Conservation (phyloP, 1,284 basidiomycete genomes). For the Microstroma glucosiphilum region DNA sequence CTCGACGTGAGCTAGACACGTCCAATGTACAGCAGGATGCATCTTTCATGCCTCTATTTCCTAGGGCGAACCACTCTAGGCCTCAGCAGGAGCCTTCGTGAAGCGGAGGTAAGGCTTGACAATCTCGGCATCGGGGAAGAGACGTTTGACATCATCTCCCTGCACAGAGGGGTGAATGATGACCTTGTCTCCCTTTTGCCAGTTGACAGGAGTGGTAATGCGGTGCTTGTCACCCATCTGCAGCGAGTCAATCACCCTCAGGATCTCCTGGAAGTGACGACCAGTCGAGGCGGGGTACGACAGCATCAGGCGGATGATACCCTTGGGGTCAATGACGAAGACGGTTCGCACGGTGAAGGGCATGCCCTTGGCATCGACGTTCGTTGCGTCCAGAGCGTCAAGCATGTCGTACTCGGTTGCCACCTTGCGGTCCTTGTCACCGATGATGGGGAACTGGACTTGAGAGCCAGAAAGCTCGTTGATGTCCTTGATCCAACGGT, state of each 20-base stretch:
- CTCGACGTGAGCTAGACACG: too few species aligned
- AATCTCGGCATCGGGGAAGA: slow-evolving; percentile 63
- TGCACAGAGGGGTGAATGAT: slow-evolving; percentile 85
- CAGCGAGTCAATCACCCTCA: slow-evolving; percentile 76
- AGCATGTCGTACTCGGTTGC: slow-evolving; percentile 75
- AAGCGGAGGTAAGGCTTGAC: slow-evolving; percentile 58
- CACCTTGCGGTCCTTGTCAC: slow-evolving; percentile 72
- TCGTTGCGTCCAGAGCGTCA: slow-evolving; percentile 87
- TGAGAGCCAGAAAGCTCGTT: slow-evolving; percentile 69
- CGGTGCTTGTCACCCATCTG: slow-evolving; percentile 75
- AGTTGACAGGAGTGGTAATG: slow-evolving; percentile 72
- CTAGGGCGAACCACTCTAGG: neutral
- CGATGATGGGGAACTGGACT: slow-evolving; percentile 91
- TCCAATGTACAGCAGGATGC: too few species aligned
- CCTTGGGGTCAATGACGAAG: slow-evolving; percentile 49
- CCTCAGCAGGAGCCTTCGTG: slow-evolving; percentile 45
- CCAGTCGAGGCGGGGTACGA: slow-evolving; percentile 63
- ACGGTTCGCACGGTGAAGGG: slow-evolving; percentile 70
- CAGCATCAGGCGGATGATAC: slow-evolving; percentile 58
- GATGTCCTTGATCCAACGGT: slow-evolving; percentile 79
- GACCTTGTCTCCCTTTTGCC: slow-evolving; percentile 86
- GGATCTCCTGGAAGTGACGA: slow-evolving; percentile 67
- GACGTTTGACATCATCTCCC: slow-evolving; percentile 78
- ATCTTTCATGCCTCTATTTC: too few species aligned
- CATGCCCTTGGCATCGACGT: slow-evolving; percentile 79